These are phyloP conservation scores for Fusarium transvaalense DNA, from an alignment of 2,329 filamentous ascomycete species.

Conservation along the genomic window DNA sequence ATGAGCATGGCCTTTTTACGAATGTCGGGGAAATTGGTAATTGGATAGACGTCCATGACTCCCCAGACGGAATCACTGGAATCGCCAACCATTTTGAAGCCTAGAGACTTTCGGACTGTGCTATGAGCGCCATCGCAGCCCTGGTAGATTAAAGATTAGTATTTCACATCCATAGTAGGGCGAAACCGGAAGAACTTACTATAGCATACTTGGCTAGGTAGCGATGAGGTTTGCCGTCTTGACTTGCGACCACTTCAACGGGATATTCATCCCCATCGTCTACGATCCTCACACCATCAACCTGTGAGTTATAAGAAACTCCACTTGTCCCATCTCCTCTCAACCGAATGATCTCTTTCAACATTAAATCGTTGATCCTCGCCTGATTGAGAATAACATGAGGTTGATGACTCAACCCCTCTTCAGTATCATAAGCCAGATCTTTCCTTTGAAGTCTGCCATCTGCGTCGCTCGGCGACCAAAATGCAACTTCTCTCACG, in stretches of 20 bases:
- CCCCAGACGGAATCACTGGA: conserved; percentile 50
- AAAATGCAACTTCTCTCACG: conserved; percentile 70
- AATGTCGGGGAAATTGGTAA: conserved; percentile 49
- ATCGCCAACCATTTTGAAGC: conserved; percentile 46
- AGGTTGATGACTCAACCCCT: conserved; percentile 71
- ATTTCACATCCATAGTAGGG: neutral
- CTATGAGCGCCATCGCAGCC: conserved; percentile 47
- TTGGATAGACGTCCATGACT: conserved; percentile 45
- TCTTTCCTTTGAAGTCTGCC: conserved; percentile 69
- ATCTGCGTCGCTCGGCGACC: conserved; percentile 70
- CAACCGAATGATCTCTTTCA: conserved; percentile 31
- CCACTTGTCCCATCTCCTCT: conserved; percentile 3
- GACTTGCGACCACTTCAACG: conserved; percentile 14
- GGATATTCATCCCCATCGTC: conserved; percentile 16
- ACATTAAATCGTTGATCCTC: conserved; percentile 37
- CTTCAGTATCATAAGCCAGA: conserved; percentile 72
- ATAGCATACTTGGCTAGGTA: conserved; percentile 41
- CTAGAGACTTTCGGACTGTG: conserved; percentile 42
- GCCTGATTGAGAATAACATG: conserved; percentile 72
- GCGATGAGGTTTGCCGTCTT: neutral
- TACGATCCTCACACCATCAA: conserved; percentile 27
- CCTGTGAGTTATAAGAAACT: conserved; percentile 34
- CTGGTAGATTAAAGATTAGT: neutral
- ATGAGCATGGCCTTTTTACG: conserved; percentile 49
- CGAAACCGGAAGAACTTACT: neutral